These are phyloP conservation scores for Exserohilum rostratum DNA, from an alignment of 2,329 filamentous ascomycete species.

Conservation along the genomic window DNA sequence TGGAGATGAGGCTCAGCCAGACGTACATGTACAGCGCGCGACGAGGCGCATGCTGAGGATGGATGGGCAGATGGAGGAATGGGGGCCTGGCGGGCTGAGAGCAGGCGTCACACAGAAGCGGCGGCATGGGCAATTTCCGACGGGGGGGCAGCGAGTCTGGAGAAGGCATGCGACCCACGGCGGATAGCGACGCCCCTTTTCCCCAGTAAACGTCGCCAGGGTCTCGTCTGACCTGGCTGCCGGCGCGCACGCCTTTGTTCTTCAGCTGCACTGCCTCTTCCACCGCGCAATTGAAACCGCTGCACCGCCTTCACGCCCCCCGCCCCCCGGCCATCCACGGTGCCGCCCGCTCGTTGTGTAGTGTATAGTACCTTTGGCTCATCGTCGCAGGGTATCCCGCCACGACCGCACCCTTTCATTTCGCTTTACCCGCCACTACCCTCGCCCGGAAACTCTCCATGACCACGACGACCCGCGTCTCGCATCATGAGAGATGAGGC, in stretches of 20 bases:
- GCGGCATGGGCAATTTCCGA: constrained; percentile 30
- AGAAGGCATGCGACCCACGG: constrained; percentile 20
- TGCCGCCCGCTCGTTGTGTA: neutral
- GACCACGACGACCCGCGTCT: constrained; percentile 37
- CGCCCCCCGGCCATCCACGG: neutral
- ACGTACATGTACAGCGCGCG: neutral
- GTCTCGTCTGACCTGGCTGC: constrained; percentile 10
- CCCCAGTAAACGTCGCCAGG: constrained; percentile 19
- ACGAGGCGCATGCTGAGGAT: neutral
- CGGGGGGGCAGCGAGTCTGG: constrained; percentile 18
- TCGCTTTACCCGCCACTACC: constrained; percentile 34
- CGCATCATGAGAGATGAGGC: constrained; percentile 42
- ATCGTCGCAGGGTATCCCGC: constrained; percentile 22
- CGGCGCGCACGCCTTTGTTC: constrained; percentile 21
- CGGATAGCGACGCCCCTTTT: constrained; percentile 31
- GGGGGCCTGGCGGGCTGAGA: constrained; percentile 25
- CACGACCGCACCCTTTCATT: constrained; percentile 35
- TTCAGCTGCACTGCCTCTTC: constrained; percentile 23
- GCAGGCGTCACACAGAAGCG: constrained; percentile 30
- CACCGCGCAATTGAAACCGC: constrained; percentile 18
- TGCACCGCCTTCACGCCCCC: constrained; percentile 14
- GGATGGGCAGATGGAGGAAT: neutral
- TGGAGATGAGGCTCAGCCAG: neutral
- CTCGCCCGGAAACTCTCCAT: constrained; percentile 33
- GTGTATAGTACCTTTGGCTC: constrained; percentile 3